A percentile compares a stretch with the other conserved stretches of the same genome.
phyloP scores from a whole-genome alignment of 176 grass and related monocot species.

The Microstegium vimineum region DNA sequence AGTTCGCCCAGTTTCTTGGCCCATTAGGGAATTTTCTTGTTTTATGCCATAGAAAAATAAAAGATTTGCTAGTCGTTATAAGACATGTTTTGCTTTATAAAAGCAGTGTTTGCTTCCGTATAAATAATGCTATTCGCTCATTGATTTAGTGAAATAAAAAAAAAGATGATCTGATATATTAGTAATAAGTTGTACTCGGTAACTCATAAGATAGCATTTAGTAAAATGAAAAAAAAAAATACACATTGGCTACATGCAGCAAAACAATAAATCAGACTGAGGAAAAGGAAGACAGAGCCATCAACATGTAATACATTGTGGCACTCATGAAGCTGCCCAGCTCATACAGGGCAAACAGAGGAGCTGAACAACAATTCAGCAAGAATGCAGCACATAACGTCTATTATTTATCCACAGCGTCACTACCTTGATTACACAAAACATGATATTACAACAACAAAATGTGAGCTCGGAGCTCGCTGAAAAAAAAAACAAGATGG shows the following conservation, averaged over 20 bases:
- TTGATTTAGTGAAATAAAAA: neutral
- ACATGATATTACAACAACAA: slow-evolving; percentile 18
- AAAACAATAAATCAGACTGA: neutral
- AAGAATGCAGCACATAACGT: slow-evolving; percentile 13
- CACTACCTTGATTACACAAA: slow-evolving; percentile 27
- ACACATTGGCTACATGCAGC: neutral
- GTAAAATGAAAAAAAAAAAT: neutral
- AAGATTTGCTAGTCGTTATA: too few species aligned
- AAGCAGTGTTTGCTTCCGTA: too few species aligned
- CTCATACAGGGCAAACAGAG: neutral
- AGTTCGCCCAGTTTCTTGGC: neutral
- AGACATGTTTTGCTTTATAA: too few species aligned
- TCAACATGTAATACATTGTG: neutral
- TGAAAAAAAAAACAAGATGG: neutral
- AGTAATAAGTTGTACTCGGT: neutral
- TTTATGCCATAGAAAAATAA: neutral
- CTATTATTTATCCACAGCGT: slow-evolving; percentile 37
- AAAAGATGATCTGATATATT: neutral
- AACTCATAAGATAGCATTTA: neutral
- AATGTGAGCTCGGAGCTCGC: slow-evolving; percentile 4
- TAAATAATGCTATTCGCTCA: neutral
- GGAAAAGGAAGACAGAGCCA: neutral
- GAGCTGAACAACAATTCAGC: neutral
- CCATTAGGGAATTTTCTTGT: neutral
- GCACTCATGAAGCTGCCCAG: neutral